A percentile compares a stretch with the other conserved stretches of the same genome.
phyloP scores from a whole-genome alignment of 345 rosid species.

The Camelina laxa region DNA sequence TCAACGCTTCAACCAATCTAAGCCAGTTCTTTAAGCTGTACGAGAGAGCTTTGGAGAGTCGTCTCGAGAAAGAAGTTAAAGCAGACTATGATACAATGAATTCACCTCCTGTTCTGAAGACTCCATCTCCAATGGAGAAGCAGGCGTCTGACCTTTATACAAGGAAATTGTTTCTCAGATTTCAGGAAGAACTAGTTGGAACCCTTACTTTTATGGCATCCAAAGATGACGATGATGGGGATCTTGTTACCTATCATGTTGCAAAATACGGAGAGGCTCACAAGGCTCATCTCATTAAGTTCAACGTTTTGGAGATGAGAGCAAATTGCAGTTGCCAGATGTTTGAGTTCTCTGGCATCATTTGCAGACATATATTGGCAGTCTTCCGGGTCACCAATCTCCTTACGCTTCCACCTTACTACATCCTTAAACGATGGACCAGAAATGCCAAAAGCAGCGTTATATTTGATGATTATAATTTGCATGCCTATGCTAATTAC shows the following conservation, averaged over 20 bases:
- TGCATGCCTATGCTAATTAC: constrained; percentile 49
- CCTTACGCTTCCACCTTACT: constrained; percentile 69
- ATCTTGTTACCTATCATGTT: constrained; percentile 51
- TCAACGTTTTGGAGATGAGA: constrained; percentile 64
- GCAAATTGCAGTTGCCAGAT: constrained; percentile 70
- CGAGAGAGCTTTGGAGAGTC: constrained; percentile 56
- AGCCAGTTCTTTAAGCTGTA: constrained; percentile 58
- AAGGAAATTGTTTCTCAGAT: constrained; percentile 49
- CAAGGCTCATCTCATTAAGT: constrained; percentile 57
- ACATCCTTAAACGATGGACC: constrained; percentile 65
- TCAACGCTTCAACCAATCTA: constrained; percentile 62
- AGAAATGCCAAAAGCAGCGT: constrained; percentile 65
- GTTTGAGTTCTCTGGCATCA: constrained; percentile 72
- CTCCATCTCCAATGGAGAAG: constrained; percentile 62
- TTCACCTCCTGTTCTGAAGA: constrained; percentile 49
- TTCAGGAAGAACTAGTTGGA: constrained; percentile 60
- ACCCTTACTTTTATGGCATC: constrained; percentile 59
- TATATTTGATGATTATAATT: constrained; percentile 51
- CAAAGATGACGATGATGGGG: constrained; percentile 51
- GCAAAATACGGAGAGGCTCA: constrained; percentile 67
- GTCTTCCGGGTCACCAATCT: constrained; percentile 70
- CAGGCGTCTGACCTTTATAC: constrained; percentile 56
- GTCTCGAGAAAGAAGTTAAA: constrained; percentile 56
- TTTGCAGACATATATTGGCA: constrained; percentile 67
- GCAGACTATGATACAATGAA: constrained; percentile 58